phyloP scores from a whole-genome alignment of 192 early-diverging fungal species.

The Chytriomyces hyalinus region DNA sequence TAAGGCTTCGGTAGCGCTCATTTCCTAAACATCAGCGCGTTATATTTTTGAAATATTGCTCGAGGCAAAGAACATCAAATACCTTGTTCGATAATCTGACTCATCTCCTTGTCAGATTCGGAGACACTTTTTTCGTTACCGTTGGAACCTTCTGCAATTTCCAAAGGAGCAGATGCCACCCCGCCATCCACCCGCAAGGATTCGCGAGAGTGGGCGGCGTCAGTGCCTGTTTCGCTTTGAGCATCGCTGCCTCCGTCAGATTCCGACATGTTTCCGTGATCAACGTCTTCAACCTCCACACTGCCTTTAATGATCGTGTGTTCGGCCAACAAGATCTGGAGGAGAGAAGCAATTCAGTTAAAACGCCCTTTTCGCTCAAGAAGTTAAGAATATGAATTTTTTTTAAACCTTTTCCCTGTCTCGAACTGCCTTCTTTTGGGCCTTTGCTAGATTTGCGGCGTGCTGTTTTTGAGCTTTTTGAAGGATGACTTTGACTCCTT shows the following conservation, averaged over 20 bases:
- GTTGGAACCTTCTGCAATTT: neutral
- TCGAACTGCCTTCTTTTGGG: constrained; percentile 1
- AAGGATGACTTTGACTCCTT: neutral
- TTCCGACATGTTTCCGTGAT: neutral
- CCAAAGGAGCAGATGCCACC: too few relatives aligned
- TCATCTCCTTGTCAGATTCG: constrained; percentile 27
- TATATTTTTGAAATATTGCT: too few relatives aligned
- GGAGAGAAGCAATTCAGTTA: neutral
- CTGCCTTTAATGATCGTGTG: constrained; percentile 13
- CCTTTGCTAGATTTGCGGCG: neutral
- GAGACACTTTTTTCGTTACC: neutral
- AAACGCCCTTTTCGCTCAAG: neutral
- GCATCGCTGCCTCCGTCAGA: neutral
- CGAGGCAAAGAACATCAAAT: neutral
- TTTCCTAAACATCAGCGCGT: constrained; percentile 8
- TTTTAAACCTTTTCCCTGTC: constrained; percentile 28
- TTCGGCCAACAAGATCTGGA: constrained; percentile 13
- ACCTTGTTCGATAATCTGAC: constrained; percentile 8
- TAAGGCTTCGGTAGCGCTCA: constrained; percentile 23
- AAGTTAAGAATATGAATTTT: neutral
- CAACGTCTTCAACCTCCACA: neutral
- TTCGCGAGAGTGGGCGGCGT: neutral
- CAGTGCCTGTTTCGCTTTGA: neutral
- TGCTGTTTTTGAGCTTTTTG: constrained; percentile 30
- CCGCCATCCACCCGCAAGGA: neutral